Conservation (phyloP, 148 eudicot species). For the Hydrangea macrophylla region DNA sequence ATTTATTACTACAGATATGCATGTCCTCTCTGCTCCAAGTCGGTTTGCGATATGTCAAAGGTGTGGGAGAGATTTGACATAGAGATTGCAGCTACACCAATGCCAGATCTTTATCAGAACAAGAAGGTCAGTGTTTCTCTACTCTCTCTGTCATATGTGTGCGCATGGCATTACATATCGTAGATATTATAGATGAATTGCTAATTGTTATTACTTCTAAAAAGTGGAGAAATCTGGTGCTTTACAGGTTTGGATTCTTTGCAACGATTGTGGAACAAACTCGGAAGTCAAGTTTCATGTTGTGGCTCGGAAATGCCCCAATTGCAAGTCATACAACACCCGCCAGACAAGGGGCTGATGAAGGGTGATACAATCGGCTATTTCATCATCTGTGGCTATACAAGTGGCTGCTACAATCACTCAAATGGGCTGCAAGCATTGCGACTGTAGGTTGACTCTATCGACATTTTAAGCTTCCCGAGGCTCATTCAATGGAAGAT, state of each 20-base stretch:
- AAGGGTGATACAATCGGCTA: neutral
- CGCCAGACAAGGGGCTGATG: constrained; percentile 60
- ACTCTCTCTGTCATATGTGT: neutral
- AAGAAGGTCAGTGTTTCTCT: constrained; percentile 43
- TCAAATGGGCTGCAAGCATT: neutral
- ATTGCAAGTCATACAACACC: constrained; percentile 84
- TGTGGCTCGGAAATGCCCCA: constrained; percentile 75
- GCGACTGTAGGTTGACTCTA: neutral
- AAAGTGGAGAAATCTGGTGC: neutral
- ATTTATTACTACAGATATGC: constrained; percentile 53
- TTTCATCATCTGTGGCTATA: neutral
- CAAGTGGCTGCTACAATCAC: neutral
- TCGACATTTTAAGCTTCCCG: neutral
- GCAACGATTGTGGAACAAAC: constrained; percentile 78
- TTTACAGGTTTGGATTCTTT: constrained; percentile 69
- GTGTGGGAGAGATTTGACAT: constrained; percentile 81
- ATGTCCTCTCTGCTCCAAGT: constrained; percentile 91
- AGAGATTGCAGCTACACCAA: constrained; percentile 86
- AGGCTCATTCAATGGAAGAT: neutral
- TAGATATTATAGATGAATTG: neutral
- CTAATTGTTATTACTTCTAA: neutral
- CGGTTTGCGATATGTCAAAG: constrained; percentile 90
- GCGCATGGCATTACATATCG: neutral
- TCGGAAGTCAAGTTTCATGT: constrained; percentile 70
- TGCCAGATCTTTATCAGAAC: constrained; percentile 67